Evolutionary conservation across 331 rosid species (phyloP), one percentile per base, ranked within the genome.

Genomic region (Pyrus hybrid): DNA sequence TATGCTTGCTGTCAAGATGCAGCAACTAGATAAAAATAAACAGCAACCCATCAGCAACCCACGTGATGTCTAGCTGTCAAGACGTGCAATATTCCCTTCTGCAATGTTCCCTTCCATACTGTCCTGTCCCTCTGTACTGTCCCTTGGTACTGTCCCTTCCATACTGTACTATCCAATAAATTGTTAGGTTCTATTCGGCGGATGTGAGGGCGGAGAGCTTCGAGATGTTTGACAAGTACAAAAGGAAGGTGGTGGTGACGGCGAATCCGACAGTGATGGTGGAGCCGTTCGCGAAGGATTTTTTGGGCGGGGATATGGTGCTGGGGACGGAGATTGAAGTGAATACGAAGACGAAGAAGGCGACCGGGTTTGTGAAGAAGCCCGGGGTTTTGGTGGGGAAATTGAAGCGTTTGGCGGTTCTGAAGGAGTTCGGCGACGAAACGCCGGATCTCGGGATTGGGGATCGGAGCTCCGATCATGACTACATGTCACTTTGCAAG

Each of bases 401-500:
- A 47, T 75, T 54, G 85, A 94, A 94, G 88, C 87, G 86, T 67
- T 51, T 72, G 53, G 91, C 97, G 5, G 73, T 92, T 65, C 6
- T 68, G 83, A 90, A 90, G 35, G 99, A 94, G 86, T 94, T 94
- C 33, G 93, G 92, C 1, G 93, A 90, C 5, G 88, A 81, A 1
- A 72, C 74, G 72, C 97, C 97, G 3, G 97, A 91, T 67, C 63
- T 94, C 13, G 97, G 99, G 3, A 80, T 94, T 32, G 99, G 99
- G 21, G 99, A 94, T 67, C 95, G 99, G 2, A 64, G 67, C 60
- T 79, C 96, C 41, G 99, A 94, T 58, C 96, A 88, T 66, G 99
- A 94, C 78, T 94, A 87, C 90, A 94, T 94, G 99, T 84, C 97
- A 13, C 58, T 88, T 67, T 94, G 99, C 96, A 90, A 90, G 99